phyloP scores from a whole-genome alignment of 371 early-diverging fungal species.

The Mortierella sp. region DNA sequence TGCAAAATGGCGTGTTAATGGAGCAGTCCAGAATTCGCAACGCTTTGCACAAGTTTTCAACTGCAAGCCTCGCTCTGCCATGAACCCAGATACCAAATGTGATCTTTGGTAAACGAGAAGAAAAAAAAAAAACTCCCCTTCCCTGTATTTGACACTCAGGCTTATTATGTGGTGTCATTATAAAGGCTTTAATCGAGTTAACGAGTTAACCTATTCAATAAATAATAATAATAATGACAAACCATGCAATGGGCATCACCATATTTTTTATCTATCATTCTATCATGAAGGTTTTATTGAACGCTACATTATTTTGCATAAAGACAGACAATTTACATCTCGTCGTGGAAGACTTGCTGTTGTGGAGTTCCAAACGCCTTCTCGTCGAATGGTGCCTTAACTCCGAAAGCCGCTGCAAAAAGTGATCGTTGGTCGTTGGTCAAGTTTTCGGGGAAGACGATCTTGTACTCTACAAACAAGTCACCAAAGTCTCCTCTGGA shows the following conservation, averaged over 20 bases:
- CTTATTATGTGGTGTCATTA: too few relatives aligned
- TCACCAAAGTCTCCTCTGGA: constrained; percentile 79
- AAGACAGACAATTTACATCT: constrained; percentile 29
- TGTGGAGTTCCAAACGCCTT: constrained; percentile 13
- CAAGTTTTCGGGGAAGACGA: constrained; percentile 82
- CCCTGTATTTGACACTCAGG: too few relatives aligned
- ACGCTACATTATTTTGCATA: too few relatives aligned
- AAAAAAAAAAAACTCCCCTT: not conserved
- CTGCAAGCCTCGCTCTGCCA: constrained; percentile 65
- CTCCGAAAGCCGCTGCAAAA: constrained; percentile 32
- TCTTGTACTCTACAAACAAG: constrained; percentile 89
- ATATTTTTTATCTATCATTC: not conserved
- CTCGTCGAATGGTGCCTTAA: constrained; percentile 37
- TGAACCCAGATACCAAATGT: constrained; percentile 73
- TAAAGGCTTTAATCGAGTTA: too few relatives aligned
- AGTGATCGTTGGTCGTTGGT: constrained; percentile 34
- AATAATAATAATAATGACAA: too few relatives aligned
- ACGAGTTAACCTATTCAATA: too few relatives aligned
- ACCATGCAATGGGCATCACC: too few relatives aligned
- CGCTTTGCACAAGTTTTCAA: constrained; percentile 76
- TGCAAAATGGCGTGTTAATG: constrained; percentile 73
- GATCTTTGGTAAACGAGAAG: constrained; percentile 59
- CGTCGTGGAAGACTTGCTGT: constrained; percentile 49
- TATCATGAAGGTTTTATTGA: not conserved
- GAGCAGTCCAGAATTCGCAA: constrained; percentile 71